These are phyloP conservation scores for Didymella exigua DNA, from an alignment of 2,329 filamentous ascomycete species.

Conservation along the genomic window DNA sequence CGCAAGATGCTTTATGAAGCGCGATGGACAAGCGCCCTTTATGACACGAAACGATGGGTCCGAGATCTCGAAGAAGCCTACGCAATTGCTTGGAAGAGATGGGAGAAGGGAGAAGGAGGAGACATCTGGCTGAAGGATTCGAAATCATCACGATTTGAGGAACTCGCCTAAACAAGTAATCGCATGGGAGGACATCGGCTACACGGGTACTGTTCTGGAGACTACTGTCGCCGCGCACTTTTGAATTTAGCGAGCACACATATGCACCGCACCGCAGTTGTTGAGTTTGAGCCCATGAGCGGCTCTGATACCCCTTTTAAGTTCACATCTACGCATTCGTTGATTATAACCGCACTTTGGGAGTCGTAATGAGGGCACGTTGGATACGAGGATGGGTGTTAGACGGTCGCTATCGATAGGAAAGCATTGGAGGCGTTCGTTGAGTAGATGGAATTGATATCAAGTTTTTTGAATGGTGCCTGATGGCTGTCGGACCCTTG, in stretches of 20 bases:
- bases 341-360: not conserved
- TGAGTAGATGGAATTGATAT: not conserved
- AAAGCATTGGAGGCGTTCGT: constrained; percentile 2
- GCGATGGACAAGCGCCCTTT: constrained; percentile 85
- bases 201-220: constrained; percentile 7
- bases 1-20: constrained; percentile 81
- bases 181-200: not conserved
- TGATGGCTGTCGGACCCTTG: not conserved
- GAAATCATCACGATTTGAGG: not conserved
- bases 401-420: not conserved
- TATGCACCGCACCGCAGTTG: constrained; percentile 11
- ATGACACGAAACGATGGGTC: constrained; percentile 92
- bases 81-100: constrained; percentile 83
- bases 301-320: constrained; percentile 17
- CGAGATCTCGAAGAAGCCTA: constrained; percentile 87
- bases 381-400: not conserved
- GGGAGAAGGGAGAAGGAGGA: constrained; percentile 84
- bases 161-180: not conserved
- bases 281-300: constrained; percentile 6
- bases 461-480: not conserved
- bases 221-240: not conserved
- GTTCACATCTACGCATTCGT: constrained; percentile 9
- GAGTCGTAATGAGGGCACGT: constrained; percentile 9
- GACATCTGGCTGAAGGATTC: constrained; percentile 76
- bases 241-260: constrained; percentile 23